Conservation (phyloP, 352 stramenopile genomes). For the Hyaloperonospora arabidopsidis region DNA sequence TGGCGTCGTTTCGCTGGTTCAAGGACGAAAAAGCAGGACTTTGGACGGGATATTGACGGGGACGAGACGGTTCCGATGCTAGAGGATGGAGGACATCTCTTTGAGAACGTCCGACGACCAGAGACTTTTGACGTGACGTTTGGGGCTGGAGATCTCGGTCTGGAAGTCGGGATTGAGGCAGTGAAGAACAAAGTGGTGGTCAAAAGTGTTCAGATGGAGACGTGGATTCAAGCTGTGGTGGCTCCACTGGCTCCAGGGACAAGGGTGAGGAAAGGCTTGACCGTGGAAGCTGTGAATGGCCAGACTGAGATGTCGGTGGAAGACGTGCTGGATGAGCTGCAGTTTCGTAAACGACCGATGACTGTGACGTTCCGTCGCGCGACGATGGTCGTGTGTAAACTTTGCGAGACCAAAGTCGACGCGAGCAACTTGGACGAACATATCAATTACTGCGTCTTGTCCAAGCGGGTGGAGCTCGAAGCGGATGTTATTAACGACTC, state of each 20-base stretch:
- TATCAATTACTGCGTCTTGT: conserved; percentile 76
- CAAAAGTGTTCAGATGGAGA: conserved; percentile 41
- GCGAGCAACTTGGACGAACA: conserved; percentile 59
- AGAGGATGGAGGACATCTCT: conserved; percentile 19
- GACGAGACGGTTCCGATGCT: conserved; percentile 5
- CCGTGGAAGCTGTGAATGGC: conserved; percentile 62
- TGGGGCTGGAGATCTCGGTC: conserved; percentile 54
- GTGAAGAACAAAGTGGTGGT: conserved; percentile 48
- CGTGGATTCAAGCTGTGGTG: conserved; percentile 28
- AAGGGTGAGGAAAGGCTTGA: conserved; percentile 41
- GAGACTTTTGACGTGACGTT: conserved; percentile 72
- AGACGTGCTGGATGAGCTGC: conserved; percentile 58
- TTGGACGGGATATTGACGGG: conserved; percentile 1
- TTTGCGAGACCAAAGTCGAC: conserved; percentile 74
- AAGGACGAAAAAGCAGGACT: conserved; percentile 12
- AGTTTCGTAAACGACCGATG: conserved; percentile 53
- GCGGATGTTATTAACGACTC: conserved; percentile 70
- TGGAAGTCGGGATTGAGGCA: conserved; percentile 65
- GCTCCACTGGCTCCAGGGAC: conserved; percentile 31
- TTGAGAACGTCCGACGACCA: conserved; percentile 17
- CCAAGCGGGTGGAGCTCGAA: conserved; percentile 64
- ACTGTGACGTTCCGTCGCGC: conserved; percentile 50
- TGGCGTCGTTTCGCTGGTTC: conserved; percentile 31
- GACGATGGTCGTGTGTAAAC: conserved; percentile 61
- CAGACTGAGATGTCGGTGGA: conserved; percentile 22